Conservation (phyloP, 1,284 basidiomycete genomes). For the Trichosporon inkin region DNA sequence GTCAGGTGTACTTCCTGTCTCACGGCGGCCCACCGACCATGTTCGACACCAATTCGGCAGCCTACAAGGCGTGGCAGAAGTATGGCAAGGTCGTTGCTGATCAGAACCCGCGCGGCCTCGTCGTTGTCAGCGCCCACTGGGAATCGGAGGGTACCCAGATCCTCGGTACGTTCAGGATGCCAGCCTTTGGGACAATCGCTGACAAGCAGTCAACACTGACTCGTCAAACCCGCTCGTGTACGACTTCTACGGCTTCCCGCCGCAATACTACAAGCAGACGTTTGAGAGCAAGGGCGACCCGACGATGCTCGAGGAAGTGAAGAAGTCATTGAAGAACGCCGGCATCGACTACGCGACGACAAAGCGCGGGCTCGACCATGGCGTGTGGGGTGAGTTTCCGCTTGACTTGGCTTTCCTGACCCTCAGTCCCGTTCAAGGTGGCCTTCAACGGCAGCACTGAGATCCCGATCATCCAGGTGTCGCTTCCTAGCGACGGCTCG, state of each 20-base stretch:
- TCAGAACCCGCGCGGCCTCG: constrained; percentile 45
- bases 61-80: constrained; percentile 50
- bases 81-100: constrained; percentile 41
- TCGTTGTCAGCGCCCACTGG: constrained; percentile 54
- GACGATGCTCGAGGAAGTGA: constrained; percentile 31
- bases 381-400: constrained; percentile 46
- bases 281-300: constrained; percentile 38
- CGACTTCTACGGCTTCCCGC: constrained; percentile 53
- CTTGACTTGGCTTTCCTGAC: constrained; percentile 31
- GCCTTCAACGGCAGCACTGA: constrained; percentile 43
- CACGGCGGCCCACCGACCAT: constrained; percentile 52
- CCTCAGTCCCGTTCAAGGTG: constrained; percentile 50
- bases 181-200: background rate
- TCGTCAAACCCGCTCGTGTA: constrained; percentile 49
- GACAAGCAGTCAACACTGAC: constrained; percentile 43
- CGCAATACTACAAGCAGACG: constrained; percentile 48
- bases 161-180: constrained; percentile 28
- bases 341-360: constrained; percentile 31
- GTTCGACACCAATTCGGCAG: constrained; percentile 43
- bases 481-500: constrained; percentile 45
- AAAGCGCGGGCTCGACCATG: constrained; percentile 52
- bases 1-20: constrained; percentile 46
- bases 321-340: constrained; percentile 31
- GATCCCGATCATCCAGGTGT: constrained; percentile 51
- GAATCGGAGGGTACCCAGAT: constrained; percentile 36